A percentile compares a stretch with the other conserved stretches of the same genome.
phyloP scores from a whole-genome alignment of 2,329 filamentous ascomycete genomes.

The Trichoderma gracile region DNA sequence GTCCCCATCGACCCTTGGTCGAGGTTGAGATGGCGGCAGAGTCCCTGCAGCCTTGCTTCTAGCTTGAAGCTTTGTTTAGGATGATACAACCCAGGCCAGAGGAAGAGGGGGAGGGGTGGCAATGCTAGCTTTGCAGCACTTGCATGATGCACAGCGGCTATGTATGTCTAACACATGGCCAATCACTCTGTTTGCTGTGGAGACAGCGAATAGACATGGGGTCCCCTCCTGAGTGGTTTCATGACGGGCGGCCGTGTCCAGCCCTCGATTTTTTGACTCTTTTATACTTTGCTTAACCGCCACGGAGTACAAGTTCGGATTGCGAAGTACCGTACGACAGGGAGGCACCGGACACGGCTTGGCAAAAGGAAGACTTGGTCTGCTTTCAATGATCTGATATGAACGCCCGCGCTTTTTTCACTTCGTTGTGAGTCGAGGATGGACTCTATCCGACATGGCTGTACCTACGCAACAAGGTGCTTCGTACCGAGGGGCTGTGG shows the following conservation, averaged over 20 bases:
- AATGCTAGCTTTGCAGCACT: slow-evolving; percentile 40
- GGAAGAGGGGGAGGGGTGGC: slow-evolving; percentile 26
- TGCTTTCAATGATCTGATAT: not conserved
- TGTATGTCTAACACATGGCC: slow-evolving; percentile 42
- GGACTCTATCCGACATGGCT: slow-evolving; percentile 16
- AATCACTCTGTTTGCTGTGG: slow-evolving; percentile 32
- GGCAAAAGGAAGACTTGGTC: not conserved
- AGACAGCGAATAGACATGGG: slow-evolving; percentile 33
- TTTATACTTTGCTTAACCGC: not conserved
- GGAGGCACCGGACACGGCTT: not conserved
- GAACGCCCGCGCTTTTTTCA: not conserved
- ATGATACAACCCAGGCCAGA: slow-evolving; percentile 21
- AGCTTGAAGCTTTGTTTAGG: slow-evolving; percentile 24
- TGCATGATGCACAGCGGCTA: slow-evolving; percentile 47
- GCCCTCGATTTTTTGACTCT: slow-evolving; percentile 14
- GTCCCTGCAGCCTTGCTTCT: slow-evolving; percentile 27
- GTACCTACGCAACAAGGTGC: not conserved
- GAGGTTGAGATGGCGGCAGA: slow-evolving; percentile 21
- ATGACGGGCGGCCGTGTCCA: slow-evolving; percentile 28
- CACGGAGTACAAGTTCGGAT: slow-evolving; percentile 9
- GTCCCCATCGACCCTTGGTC: not conserved
- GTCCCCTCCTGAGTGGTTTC: slow-evolving; percentile 36
- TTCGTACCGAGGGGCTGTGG: not conserved
- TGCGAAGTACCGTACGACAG: not conserved
- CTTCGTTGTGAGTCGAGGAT: not conserved